phyloP scores from a whole-genome alignment of 768 basidiomycete genomes.

The Podaxis rugospora region DNA sequence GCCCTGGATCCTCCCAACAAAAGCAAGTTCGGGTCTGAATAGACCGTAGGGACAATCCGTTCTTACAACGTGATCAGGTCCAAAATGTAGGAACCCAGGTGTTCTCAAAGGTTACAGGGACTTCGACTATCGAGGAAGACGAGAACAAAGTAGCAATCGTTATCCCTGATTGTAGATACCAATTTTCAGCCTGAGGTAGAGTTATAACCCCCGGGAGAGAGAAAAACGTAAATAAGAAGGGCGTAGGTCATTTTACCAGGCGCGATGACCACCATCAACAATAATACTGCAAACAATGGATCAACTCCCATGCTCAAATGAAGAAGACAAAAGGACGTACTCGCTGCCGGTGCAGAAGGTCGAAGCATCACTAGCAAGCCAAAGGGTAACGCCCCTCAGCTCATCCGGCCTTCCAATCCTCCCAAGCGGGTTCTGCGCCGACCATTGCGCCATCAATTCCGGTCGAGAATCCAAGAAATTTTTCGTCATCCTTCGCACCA shows the following conservation, averaged over 20 bases:
- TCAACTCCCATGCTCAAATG: not conserved
- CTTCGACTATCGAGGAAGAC: too few relatives aligned
- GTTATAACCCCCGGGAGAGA: not conserved
- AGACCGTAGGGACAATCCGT: too few relatives aligned
- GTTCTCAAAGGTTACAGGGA: too few relatives aligned
- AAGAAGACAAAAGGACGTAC: constrained; percentile 21
- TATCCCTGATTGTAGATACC: too few relatives aligned
- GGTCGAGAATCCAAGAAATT: constrained; percentile 41
- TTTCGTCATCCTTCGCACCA: constrained; percentile 21
- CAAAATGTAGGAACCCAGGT: too few relatives aligned
- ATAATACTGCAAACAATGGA: constrained; percentile 14
- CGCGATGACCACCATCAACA: constrained; percentile 22
- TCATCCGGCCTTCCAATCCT: constrained; percentile 67
- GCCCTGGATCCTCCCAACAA: too few relatives aligned
- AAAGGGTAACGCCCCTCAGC: constrained; percentile 59
- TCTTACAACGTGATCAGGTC: too few relatives aligned
- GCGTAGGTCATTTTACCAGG: constrained; percentile 15
- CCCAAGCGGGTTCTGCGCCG: constrained; percentile 56
- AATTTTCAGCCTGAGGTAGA: not conserved
- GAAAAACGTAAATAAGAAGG: not conserved
- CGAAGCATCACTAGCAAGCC: constrained; percentile 67
- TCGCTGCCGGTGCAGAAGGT: constrained; percentile 75
- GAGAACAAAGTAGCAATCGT: too few relatives aligned
- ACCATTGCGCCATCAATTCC: constrained; percentile 51
- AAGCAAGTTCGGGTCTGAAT: too few relatives aligned